Conservation (phyloP, 805 yeast genomes). For the Wickerhamiella vanderwaltii region DNA sequence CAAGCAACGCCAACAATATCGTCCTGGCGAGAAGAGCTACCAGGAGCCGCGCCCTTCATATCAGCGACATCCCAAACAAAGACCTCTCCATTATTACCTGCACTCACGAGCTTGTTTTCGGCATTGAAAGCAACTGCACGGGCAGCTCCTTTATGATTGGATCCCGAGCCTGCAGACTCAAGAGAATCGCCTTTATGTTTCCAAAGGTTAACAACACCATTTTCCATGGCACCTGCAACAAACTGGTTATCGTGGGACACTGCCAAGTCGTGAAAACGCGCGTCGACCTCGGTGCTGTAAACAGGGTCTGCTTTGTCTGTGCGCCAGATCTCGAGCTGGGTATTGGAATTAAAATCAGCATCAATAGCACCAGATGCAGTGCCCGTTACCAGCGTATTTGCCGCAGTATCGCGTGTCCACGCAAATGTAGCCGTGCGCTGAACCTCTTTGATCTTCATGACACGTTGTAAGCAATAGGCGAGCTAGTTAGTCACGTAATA, state of each 20-base stretch:
- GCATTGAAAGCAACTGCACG: slow-evolving; percentile 69
- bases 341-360: slow-evolving; percentile 66
- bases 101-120: slow-evolving; percentile 62
- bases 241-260: slow-evolving; percentile 15
- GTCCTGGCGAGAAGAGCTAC: slow-evolving; percentile 62
- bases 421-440: slow-evolving; percentile 87
- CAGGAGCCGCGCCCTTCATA: slow-evolving; percentile 46
- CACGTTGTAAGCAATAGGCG: slow-evolving; percentile 6
- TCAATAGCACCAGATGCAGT: slow-evolving; percentile 95
- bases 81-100: slow-evolving; percentile 81
- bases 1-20: slow-evolving; percentile 74
- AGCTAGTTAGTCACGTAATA: too few species aligned
- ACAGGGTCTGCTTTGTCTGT: slow-evolving; percentile 30
- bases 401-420: slow-evolving; percentile 63
- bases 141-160: slow-evolving; percentile 42
- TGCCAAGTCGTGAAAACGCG: slow-evolving; percentile 42
- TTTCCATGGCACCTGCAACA: slow-evolving; percentile 83
- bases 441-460: slow-evolving; percentile 75
- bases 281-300: slow-evolving; percentile 19
- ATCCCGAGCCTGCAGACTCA: slow-evolving; percentile 29
- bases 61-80: slow-evolving; percentile 79
- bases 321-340: slow-evolving; percentile 72
- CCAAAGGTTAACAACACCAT: slow-evolving; percentile 71
- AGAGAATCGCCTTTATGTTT: slow-evolving; percentile 33
- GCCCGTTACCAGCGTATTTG: slow-evolving; percentile 78